Evolutionary conservation across 768 basidiomycete genomes (phyloP).

Genomic region (Russula virescens): DNA sequence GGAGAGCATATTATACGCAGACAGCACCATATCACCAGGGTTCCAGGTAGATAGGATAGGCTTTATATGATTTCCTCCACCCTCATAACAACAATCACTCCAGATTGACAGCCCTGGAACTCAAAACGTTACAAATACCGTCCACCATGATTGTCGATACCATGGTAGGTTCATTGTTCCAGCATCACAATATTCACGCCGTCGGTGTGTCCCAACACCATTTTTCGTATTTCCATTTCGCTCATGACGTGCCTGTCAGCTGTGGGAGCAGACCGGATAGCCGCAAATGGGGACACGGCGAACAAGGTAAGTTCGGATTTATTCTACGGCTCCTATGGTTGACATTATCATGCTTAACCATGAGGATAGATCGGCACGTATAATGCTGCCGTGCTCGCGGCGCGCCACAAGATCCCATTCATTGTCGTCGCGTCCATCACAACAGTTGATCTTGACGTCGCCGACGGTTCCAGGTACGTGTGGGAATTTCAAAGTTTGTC

Average conservation of each 20-base stretch:
- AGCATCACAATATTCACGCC: conserved; percentile 76
- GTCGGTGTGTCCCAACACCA: conserved; percentile 46
- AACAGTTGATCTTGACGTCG: conserved; percentile 80
- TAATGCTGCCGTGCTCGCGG: conserved; percentile 90
- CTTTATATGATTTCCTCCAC: background rate
- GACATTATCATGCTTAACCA: background rate
- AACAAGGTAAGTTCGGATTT: conserved; percentile 62
- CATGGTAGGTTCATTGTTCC: conserved; percentile 94
- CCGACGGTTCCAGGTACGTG: conserved; percentile 55
- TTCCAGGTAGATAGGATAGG: conserved; percentile 50
- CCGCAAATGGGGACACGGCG: conserved; percentile 92
- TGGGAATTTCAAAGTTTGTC: conserved; percentile 10
- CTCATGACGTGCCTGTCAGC: conserved; percentile 34
- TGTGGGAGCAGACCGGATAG: conserved; percentile 86
- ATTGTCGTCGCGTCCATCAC: conserved; percentile 91
- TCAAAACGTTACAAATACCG: conserved; percentile 77
- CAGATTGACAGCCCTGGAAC: conserved; percentile 85
- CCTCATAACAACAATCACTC: background rate
- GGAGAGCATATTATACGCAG: conserved; percentile 87
- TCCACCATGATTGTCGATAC: conserved; percentile 96
- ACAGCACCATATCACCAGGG: conserved; percentile 95
- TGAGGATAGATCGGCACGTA: conserved; percentile 74
- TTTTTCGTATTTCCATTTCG: background rate
- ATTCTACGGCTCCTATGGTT: background rate
- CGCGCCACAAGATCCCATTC: conserved; percentile 83